These are phyloP conservation scores for Cymbopogon citratus DNA, from an alignment of 176 grass and related monocot genomes.

Conservation along the genomic window DNA sequence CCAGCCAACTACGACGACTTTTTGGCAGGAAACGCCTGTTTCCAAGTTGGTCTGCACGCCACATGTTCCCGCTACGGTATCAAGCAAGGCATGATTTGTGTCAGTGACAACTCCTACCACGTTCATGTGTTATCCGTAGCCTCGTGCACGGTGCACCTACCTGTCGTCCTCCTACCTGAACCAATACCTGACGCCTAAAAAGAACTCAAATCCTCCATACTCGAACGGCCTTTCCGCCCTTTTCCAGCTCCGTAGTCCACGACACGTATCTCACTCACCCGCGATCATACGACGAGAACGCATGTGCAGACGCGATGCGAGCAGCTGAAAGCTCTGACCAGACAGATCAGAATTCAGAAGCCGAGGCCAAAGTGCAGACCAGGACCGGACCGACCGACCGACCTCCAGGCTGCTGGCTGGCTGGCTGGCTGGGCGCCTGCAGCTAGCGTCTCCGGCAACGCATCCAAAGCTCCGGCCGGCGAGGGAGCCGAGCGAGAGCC, in stretches of 20 bases:
- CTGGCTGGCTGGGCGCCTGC: not conserved
- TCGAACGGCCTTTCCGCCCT: too few relatives aligned
- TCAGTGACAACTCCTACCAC: not conserved
- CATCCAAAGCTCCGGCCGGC: constrained; percentile 24
- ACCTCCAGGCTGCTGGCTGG: not conserved
- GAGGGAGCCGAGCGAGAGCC: not conserved
- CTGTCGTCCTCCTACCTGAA: too few relatives aligned
- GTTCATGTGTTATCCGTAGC: not conserved
- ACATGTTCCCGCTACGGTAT: not conserved
- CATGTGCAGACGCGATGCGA: not conserved
- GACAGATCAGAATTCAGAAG: constrained; percentile 17
- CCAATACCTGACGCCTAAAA: too few relatives aligned
- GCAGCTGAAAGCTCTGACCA: not conserved
- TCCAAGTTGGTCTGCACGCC: not conserved
- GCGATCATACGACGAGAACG: not conserved
- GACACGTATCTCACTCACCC: not conserved
- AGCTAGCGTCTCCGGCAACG: not conserved
- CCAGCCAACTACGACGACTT: not conserved
- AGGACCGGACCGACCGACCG: not conserved
- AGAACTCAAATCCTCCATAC: too few relatives aligned
- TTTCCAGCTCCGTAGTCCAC: not conserved
- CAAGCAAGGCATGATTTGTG: not conserved
- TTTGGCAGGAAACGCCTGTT: not conserved
- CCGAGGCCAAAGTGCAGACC: constrained; percentile 13
- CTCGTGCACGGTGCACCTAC: too few relatives aligned